Base-by-base conservation (phyloP, 805 yeast species). In the Starmerella sirachaensis region DNA sequence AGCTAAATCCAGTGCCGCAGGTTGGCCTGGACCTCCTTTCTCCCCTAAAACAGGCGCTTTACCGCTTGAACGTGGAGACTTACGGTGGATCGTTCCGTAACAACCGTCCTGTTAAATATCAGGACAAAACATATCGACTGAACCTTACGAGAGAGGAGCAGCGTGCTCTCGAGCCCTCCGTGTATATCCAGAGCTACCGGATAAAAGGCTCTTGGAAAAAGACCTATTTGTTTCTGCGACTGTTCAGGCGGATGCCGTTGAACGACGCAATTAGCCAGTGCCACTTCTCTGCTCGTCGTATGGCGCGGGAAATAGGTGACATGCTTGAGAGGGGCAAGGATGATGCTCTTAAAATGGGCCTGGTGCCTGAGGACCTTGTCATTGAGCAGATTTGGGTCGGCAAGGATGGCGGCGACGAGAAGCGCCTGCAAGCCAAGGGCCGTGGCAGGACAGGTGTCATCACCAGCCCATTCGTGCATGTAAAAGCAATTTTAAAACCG, bases 341-440 rank as follows among this genome's bases (percentile, higher is more conserved):
- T 32, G 84, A 82, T 52, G 84, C 86, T 17, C 63, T 70, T 40
- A 63, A 62, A 27, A 58, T 78, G 46, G 74, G 76, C 3, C 59
- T 79, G 43, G 60, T 76, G 43, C 69, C 74, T 18, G 70, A 77
- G 42, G 70, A 70, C 26, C 57, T 85, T 29, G 82, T 78, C 51
- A 70, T 88, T 40, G 72, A 77, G 30, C 81, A 81, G 53, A 73
- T 85, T 42, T 88, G 96, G 96, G 76, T 76, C 19, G 96, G 95
- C 29, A 76, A 85, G 40, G 97, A 88, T 58, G 94, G 94, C 16
- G 54, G 61, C 35, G 74, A 79, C 76, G 52, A 55, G 20, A 77
- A 73, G 57, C 70, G 91, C 57, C 59, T 75, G 8, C 95, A 88
- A 50, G 68, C 70, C 55, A 85, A 84, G 63, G 94, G 91, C 47